Evolutionary conservation across 169 alveolate genomes (phyloP).

Genomic region (Cyclospora cayetanensis): DNA sequence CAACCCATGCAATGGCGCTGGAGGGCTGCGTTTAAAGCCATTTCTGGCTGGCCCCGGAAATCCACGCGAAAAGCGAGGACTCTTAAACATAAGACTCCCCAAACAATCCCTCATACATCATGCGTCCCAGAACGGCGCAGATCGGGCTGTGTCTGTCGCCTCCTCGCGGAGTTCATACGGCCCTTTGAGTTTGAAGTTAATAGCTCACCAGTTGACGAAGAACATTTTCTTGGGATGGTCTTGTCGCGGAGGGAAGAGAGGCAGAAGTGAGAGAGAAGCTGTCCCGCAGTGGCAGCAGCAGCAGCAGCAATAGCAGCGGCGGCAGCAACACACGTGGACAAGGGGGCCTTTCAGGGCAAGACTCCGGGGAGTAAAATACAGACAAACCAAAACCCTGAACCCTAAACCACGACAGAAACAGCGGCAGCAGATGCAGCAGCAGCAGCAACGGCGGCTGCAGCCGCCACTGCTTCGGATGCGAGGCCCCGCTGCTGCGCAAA

Average conservation of each 20-base stretch:
- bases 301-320: slow-evolving; percentile 41
- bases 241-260: not conserved
- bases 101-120: too few relatives aligned
- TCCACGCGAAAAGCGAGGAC: too few relatives aligned
- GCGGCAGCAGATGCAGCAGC: not conserved
- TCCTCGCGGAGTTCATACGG: too few relatives aligned
- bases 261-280: not conserved
- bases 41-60: too few relatives aligned
- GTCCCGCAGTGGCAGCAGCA: slow-evolving; percentile 38
- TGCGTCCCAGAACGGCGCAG: too few relatives aligned
- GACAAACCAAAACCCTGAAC: slow-evolving; percentile 19
- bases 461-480: not conserved
- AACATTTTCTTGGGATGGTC: not conserved
- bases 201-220: not conserved
- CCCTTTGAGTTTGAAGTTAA: not conserved
- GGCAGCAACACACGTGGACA: slow-evolving; percentile 15
- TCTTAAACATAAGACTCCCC: too few relatives aligned
- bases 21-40: too few relatives aligned
- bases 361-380: not conserved
- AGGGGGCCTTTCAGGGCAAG: slow-evolving; percentile 26
- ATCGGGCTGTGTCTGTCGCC: too few relatives aligned
- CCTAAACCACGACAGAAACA: slow-evolving; percentile 2
- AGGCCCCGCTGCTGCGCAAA: not conserved
- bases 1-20: too few relatives aligned
- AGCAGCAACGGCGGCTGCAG: not conserved